Evolutionary conservation across 305 asterid species (phyloP), one percentile per base, ranked within the genome.

Genomic region (Fraxinus sp.): DNA sequence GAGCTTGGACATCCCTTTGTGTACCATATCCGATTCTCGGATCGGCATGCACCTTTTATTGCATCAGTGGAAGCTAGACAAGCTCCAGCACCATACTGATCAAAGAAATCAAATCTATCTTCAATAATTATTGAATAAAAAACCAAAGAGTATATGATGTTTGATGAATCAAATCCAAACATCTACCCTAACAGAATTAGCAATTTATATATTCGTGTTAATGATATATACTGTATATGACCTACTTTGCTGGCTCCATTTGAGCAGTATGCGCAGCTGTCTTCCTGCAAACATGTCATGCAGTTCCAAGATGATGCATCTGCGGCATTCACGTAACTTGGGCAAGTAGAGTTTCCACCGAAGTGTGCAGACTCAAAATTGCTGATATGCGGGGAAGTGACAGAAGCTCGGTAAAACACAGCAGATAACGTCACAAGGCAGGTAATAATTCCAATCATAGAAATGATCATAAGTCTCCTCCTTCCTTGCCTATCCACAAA

Each of bases 1-100:
- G 84, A 90, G 85, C 92, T 93, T 5, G 96, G 96, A 84, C 96
- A 93, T 5, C 97, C 95, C 84, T 87, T 70, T 9, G 93, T 87
- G 87, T 92, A 91, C 95, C 95, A 91, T 5, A 85, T 87, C 7
- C 94, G 77, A 0, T 79, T 85, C 83, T 88, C 93, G 37, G 82
- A 85, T 9, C 86, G 66, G 82, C 96, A 92, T 2, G 83, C 73
- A 0, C 89, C 84, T 84, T 81, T 86, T 9, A 89, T 28, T 13
- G 75, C 87, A 76, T 90, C 91, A 13, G 80, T 79, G 68, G 43
- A 28, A 0, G 86, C 87, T 37, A 93, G 46, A 75, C 97, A 93
- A 13, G 96, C 95, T 43, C 97, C 96, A 0, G 93, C 85, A 1
- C 86, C 59, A 49, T 77, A 87, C 97, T 93, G 90, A 77, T 33